Conservation (phyloP, 805 yeast genomes). For the Ogataea corticis region DNA sequence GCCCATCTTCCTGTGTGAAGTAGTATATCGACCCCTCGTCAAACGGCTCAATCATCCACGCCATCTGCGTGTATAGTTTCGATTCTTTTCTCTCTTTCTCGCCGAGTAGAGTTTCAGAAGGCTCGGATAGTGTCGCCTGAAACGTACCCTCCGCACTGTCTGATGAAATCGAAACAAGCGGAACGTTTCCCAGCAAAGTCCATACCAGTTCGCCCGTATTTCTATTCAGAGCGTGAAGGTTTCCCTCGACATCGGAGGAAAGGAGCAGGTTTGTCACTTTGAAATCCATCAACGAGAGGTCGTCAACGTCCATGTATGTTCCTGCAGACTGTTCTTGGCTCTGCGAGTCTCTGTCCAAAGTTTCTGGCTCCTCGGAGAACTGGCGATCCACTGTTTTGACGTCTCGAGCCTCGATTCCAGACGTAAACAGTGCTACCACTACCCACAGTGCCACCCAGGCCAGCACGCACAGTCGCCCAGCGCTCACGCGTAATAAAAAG, state of each 20-base stretch:
- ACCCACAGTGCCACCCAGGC: background rate
- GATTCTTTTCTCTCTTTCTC: background rate
- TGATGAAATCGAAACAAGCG: slow-evolving; percentile 49
- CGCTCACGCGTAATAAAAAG: background rate
- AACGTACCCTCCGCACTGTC: slow-evolving; percentile 11
- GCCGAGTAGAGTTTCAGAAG: background rate
- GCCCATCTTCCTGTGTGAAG: slow-evolving; percentile 71
- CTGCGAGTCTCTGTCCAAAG: background rate
- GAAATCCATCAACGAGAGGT: slow-evolving; percentile 26
- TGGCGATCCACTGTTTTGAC: background rate
- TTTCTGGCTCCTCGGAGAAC: background rate
- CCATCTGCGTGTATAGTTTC: slow-evolving; percentile 32
- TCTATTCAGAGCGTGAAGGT: slow-evolving; percentile 76
- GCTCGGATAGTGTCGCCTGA: background rate
- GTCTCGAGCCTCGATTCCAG: background rate
- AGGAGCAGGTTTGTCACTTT: slow-evolving; percentile 55
- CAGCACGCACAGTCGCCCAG: background rate
- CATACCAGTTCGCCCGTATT: slow-evolving; percentile 73
- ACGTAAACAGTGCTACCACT: background rate
- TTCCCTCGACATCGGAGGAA: slow-evolving; percentile 84
- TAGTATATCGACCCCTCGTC: slow-evolving; percentile 82
- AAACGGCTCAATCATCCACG: slow-evolving; percentile 90
- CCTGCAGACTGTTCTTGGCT: background rate
- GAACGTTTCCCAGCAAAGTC: slow-evolving; percentile 67
- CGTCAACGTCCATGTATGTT: background rate